phyloP scores from a whole-genome alignment of 2,329 filamentous ascomycete genomes.

The Fusarium agapanthi region DNA sequence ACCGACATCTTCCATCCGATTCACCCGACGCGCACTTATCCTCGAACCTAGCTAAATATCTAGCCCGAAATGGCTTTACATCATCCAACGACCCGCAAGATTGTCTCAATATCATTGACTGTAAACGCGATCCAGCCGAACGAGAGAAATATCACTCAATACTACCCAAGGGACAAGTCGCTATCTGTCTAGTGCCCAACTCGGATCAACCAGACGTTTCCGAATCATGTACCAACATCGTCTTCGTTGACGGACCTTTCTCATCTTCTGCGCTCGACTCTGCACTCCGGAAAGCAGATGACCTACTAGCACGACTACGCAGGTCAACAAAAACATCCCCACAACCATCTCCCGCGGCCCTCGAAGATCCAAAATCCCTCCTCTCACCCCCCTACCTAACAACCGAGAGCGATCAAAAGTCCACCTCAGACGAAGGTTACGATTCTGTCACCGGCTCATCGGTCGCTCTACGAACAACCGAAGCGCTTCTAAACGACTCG shows the following conservation, averaged over 20 bases:
- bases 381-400: accelerated
- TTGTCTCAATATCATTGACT: slow-evolving; percentile 27
- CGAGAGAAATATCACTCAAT: background rate
- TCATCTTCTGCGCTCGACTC: background rate
- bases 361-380: background rate
- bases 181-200: slow-evolving; percentile 25
- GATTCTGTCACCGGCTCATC: background rate
- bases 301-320: background rate
- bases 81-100: background rate
- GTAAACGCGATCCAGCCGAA: background rate
- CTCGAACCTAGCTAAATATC: slow-evolving; percentile 4
- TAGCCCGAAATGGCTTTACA: slow-evolving; percentile 1
- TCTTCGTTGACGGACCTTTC: slow-evolving; percentile 28
- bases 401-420: background rate
- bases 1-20: background rate
- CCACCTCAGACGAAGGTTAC: background rate
- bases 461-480: background rate
- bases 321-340: accelerated
- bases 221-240: slow-evolving; percentile 1
- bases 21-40: background rate
- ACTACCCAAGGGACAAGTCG: slow-evolving; percentile 9
- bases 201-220: background rate
- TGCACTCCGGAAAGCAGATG: slow-evolving; percentile 26
- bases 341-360: background rate
- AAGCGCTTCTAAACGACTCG: background rate